Base-by-base conservation (phyloP, 352 stramenopile genomes). In the Globisporangium barbulae region DNA sequence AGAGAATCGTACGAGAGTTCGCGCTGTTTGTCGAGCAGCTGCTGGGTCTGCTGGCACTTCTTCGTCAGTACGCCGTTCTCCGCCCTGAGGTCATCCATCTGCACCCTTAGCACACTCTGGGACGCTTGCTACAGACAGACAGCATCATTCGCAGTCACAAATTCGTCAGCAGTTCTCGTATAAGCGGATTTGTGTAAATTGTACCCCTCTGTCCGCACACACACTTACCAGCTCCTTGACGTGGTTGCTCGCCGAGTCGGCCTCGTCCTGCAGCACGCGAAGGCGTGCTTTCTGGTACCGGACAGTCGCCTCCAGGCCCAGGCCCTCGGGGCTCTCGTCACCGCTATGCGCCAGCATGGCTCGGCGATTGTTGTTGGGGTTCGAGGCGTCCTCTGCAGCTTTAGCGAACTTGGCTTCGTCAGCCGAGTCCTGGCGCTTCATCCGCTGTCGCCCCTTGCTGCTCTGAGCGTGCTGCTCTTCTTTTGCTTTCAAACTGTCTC, bases 231-330 rank as follows among this genome's bases (percentile, higher is more conserved):
- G 61, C 50, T 84, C 58, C 42, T 88, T 69, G 33, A 75, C 60
- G 41, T 78, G 69, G 7, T 60, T 58, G 4, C 65, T 70, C 0
- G 78, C 70, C n/a, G 58, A 50, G 17, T 90, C 83, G 28, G 74
- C 70, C 63, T 92, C 81, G 39, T 91, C 81, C 57, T 93, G 83
- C 12, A 93, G 71, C 22, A 93, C 73, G 9, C 79, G 83, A 8
- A 93, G 63, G 10, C 84, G 72, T 3, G 83, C 81, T 68, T 91
- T 91, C 56, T 93, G 85, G 56, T 90, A 90, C 22, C 85, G 73
- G 15, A 92, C 57, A 0, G 85, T 89, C 22, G 81, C 76, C 42
- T 91, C 84, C 0, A 86, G 53, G 2, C 83, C 74, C 0, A 90
- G 67, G 45, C 78, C 80, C 54, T 85, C 72, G 0, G 70, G 71